A percentile compares a stretch with the other conserved stretches of the same genome.
phyloP scores from a whole-genome alignment of 805 yeast species.

The Diddensiella transvaalensis region DNA sequence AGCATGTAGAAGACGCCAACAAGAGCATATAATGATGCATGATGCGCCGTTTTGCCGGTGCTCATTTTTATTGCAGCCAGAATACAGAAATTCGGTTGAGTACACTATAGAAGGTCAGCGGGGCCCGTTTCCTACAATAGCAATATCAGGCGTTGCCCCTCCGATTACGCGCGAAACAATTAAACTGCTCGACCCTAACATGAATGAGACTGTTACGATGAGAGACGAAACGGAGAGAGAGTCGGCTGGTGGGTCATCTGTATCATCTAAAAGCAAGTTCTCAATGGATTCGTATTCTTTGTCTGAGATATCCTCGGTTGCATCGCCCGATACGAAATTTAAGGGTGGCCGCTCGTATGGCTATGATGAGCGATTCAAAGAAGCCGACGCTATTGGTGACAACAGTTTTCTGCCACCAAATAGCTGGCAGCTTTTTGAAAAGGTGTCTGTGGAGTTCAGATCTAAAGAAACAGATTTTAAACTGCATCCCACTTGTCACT shows the following conservation, averaged over 20 bases:
- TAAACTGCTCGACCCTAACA: conserved; percentile 35
- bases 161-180: conserved; percentile 54
- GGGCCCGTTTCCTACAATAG: conserved; percentile 52
- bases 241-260: conserved; percentile 16
- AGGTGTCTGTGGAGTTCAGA: conserved; percentile 3
- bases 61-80: conserved; percentile 62
- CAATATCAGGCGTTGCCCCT: conserved; percentile 59
- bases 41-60: conserved; percentile 84
- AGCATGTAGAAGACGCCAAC: conserved; percentile 51
- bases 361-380: not conserved
- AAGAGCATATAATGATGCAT: conserved; percentile 58
- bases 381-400: not conserved
- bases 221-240: conserved; percentile 18
- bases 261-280: conserved; percentile 12
- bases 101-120: conserved; percentile 43
- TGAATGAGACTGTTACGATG: conserved; percentile 13
- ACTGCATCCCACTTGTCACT: conserved; percentile 17
- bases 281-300: not conserved
- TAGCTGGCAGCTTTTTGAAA: conserved; percentile 16
- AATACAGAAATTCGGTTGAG: conserved; percentile 38
- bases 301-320: not conserved
- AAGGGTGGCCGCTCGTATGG: not conserved
- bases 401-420: conserved; percentile 21
- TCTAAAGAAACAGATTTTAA: conserved; percentile 8
- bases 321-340: not conserved